Conservation (phyloP, 2,329 filamentous ascomycete species). For the Lasiodiplodia hormozganensis region DNA sequence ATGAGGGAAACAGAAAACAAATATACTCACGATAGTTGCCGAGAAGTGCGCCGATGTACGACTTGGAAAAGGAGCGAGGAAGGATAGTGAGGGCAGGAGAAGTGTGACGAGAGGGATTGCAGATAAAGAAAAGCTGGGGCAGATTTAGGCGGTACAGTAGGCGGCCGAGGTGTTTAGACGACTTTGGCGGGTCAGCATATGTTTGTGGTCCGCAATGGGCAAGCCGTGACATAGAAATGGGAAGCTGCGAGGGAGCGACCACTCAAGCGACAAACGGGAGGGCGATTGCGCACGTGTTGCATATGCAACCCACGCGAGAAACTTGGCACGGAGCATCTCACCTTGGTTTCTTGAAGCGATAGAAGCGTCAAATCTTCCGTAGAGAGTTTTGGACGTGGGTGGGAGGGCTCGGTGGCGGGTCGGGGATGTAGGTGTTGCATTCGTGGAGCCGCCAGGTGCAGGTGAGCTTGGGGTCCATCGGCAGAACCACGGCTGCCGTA, state of each 20-base stretch:
- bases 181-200: not conserved
- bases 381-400: not conserved
- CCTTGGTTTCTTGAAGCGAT: not conserved
- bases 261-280: constrained; percentile 5
- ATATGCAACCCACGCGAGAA: not conserved
- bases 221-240: not conserved
- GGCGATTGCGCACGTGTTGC: constrained; percentile 4
- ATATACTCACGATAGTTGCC: not conserved
- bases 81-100: not conserved
- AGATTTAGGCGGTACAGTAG: not conserved
- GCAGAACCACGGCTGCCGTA: not conserved
- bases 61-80: not conserved
- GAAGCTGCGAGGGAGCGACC: not conserved
- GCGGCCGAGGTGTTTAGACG: not conserved
- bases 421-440: constrained; percentile 10
- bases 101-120: not conserved
- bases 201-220: not conserved
- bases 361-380: not conserved
- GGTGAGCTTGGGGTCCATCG: not conserved
- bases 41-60: not conserved
- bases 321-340: constrained; percentile 5
- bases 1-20: not conserved
- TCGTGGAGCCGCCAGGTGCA: not conserved
- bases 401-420: not conserved
- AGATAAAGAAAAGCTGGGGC: constrained; percentile 1